Evolutionary conservation across 805 yeast species (phyloP), one percentile per base, ranked within the genome.

Genomic region (Kuraishia ogatae): DNA sequence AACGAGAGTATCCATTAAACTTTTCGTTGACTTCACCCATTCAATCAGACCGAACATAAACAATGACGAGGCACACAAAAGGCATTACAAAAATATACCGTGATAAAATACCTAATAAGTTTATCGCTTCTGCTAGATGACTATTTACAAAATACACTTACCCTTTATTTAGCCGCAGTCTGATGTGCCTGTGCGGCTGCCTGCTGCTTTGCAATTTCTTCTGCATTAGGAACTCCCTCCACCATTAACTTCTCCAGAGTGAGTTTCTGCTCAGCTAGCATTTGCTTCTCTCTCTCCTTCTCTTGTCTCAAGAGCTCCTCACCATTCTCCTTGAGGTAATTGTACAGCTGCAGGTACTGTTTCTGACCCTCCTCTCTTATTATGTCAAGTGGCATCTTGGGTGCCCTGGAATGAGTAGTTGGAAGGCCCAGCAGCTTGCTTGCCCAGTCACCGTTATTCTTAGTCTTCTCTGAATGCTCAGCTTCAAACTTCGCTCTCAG

Each of bases 291-390:
- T 64, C 84, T 85, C 60, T 78, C 82, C 61, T 84, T 90, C 71
- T 93, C 96, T 74, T 92, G 97, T 64, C 86, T 89, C 62, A 91
- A 78, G 64, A 89, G 76, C 71, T 87, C 83, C 53, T 74, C 79
- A 55, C 81, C 82, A 66, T 81, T 79, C 64, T 80, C 85, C 59
- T 76, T 71, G 63, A 81, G 72, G 64, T 78, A 81, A 61, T 71
- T 79, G 73, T 84, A 84, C 83, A 90, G 87, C 62, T 84, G 83
- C 63, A 85, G 84, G 70, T 90, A 93, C 69, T 89, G 90, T 74
- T 83, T 82, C 71, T 90, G 96, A 63, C 97, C 97, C 67, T 89
- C 93, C 67, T 90, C 96, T 68, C 97, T 87, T 61, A 92, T 84
- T 55, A 83, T 68, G 71, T 93, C 99, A 68, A 91, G 79, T 29